Base-by-base conservation (phyloP, 2,329 filamentous ascomycete species). In the Epichloe hybrida region DNA sequence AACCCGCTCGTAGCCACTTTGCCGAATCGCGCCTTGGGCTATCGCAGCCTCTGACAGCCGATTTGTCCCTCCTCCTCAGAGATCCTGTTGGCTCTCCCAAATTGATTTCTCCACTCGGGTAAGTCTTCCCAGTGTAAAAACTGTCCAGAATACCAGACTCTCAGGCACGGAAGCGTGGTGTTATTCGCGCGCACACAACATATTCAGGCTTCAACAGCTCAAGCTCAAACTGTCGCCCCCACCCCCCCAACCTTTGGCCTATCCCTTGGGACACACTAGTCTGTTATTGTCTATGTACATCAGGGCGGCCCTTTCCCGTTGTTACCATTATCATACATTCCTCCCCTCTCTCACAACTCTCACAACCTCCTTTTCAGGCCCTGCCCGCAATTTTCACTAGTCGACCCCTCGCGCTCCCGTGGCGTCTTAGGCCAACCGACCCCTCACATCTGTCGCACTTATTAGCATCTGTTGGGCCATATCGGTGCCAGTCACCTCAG, bases 201-300 rank as follows among this genome's bases (percentile, higher is more conserved):
- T 20, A 12, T 35, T 50, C 36, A 35, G 48, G 48, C 48, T 23
- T 65, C 70, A 40, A 60, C 66, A 20, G 57, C 64, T 39, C 46
- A 23, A 23, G 21, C 35, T 36, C 27, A 41, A 17, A 37, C 40
- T 17, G 34, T n/a, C 23, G 46, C 20, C 20, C 21, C 6, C 41
- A 6, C n/a, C n/a, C 12, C 12, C 15, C 36, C n/a, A 7, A 23
- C 8, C 31, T 13, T 43, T 6, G 20, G 17, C n/a, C 47, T 35
- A 15, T 35, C 31, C 45, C 21, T 35, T 23, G 47, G 8, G 38
- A 20, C 38, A 38, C 27, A 37, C 35, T 23, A 21, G 21, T 43
- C 17, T 46, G 40, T 46, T 45, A 36, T 38, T 37, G 35, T 23
- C 48, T 15, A 17, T 17, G 17, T 17, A 39, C 37, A 35, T 44